These are phyloP conservation scores for Salvia sclarea DNA, from an alignment of 305 asterid genomes.

Conservation along the genomic window DNA sequence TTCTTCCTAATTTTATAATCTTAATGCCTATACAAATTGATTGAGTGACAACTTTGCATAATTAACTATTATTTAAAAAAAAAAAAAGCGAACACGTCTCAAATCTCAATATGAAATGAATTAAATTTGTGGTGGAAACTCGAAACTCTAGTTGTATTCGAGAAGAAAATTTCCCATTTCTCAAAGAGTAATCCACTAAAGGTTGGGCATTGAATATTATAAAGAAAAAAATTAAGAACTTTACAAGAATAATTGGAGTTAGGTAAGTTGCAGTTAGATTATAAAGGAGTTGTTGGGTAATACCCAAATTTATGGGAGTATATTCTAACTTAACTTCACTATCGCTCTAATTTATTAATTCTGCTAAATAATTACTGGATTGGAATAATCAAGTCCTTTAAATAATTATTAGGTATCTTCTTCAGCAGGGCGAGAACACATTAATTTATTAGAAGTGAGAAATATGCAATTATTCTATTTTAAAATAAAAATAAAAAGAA, in stretches of 20 bases:
- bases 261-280: not conserved
- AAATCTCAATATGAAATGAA: not conserved
- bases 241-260: not conserved
- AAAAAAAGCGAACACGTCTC: not conserved
- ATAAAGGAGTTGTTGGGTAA: not conserved
- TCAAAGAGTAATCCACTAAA: not conserved
- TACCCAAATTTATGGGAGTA: not conserved
- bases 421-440: too few relatives aligned
- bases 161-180: not conserved
- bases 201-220: not conserved
- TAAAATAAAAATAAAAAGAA: not conserved
- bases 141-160: not conserved
- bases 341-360: not conserved
- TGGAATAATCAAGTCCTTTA: not conserved
- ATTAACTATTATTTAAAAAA: not conserved
- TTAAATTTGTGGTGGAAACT: not conserved
- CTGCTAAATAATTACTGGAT: not conserved
- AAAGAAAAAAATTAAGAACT: not conserved
- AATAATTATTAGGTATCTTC: not conserved
- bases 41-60: not conserved
- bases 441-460: not conserved
- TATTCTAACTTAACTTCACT: not conserved
- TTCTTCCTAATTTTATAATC: too few relatives aligned
- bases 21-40: not conserved
- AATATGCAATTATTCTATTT: not conserved